Conservation (phyloP, 2,329 filamentous ascomycete genomes). For the Aspergillus sp. region DNA sequence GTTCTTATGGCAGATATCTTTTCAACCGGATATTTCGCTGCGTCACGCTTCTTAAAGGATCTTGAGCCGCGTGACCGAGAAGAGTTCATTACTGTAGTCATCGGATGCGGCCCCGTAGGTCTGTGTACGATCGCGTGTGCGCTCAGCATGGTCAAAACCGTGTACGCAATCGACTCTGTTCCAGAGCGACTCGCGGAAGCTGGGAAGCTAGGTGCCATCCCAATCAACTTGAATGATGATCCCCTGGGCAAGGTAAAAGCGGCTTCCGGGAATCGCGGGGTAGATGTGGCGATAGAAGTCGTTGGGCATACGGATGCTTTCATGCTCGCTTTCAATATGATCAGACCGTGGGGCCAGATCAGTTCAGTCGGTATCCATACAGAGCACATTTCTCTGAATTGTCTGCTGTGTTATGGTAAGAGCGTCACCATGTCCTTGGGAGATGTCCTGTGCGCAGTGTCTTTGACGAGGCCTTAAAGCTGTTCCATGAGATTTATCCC, state of each 20-base stretch:
- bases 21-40: conserved; percentile 65
- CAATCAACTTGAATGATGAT: conserved; percentile 64
- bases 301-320: conserved; percentile 60
- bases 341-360: conserved; percentile 62
- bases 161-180: conserved; percentile 70
- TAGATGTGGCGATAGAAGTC: conserved; percentile 70
- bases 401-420: background rate
- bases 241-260: conserved; percentile 61
- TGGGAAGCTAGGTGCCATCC: conserved; percentile 63
- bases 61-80: conserved; percentile 32
- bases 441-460: background rate
- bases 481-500: background rate
- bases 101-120: conserved; percentile 75
- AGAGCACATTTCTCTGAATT: conserved; percentile 38
- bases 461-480: background rate
- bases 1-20: conserved; percentile 86
- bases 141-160: conserved; percentile 58
- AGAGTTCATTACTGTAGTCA: conserved; percentile 57
- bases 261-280: conserved; percentile 66
- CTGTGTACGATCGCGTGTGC: conserved; percentile 70
- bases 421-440: background rate
- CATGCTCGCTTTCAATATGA: conserved; percentile 58
- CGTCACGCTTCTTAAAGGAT: conserved; percentile 58
- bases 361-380: conserved; percentile 63
- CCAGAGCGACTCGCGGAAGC: conserved; percentile 64